Base-by-base conservation (phyloP, 495 filamentous ascomycete genomes). In the Penicillium robsamsonii region DNA sequence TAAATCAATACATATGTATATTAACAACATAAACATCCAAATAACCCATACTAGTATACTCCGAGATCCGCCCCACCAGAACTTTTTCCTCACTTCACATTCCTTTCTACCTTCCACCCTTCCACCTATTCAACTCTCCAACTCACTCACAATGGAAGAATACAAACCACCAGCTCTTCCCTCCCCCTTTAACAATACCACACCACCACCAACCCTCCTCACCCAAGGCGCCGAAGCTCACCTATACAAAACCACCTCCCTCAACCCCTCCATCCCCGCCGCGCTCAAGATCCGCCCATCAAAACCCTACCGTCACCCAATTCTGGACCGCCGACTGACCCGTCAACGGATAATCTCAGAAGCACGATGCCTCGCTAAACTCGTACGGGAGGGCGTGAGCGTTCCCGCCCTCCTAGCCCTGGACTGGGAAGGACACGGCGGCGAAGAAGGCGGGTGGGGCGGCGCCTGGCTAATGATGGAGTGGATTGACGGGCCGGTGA, bases 141-240 rank as follows among this genome's bases (percentile, higher is more conserved):
- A 6, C 30, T 7, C 41, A n/a, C n/a, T 31, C 56, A 56, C 33
- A 17, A 60, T 64, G 56, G 56, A 55, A 44, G 58, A 65, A 38
- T 73, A 75, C 50, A 71, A 60, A 22, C 71, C 72, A 24, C 78
- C 77, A 35, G 70, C 80, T 53, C 87, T 89, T 59, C 90, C 90
- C 20, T 59, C 78, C 17, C 85, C 83, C 50, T 86, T 90, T 80
- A 79, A 78, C 64, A 73, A 83, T 63, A 79, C 83, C 37, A 56
- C 72, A 63, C 76, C 83, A 17, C 75, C 82, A 46, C 74, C 79
- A 58, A 70, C 75, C 15, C 77, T 94, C 64, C 81, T 97, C 56
- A 83, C 87, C 37, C 94, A 97, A 80, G 94, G 94, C 75, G 94
- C 94, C 70, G 94, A 98, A 83, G 91, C 89, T 45, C 90, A 92